Percentiles rank a stretch among this genome's conserved stretches.
These are phyloP conservation scores for Blastobotrys attinorum DNA, from an alignment of 805 yeast species.

Conservation along the genomic window DNA sequence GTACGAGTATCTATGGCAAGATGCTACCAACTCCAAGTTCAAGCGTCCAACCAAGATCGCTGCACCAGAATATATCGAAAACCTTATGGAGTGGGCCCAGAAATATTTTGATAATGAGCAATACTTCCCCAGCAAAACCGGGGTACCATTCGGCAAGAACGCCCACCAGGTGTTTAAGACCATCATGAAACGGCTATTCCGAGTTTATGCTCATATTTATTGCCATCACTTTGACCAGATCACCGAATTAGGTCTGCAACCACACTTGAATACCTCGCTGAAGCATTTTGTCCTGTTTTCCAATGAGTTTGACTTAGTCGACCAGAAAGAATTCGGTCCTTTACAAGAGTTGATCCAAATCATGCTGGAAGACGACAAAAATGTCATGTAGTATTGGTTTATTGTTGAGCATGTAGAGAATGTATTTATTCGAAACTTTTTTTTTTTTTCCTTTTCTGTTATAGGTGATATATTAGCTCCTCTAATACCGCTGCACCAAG, in stretches of 20 bases:
- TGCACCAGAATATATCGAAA: constrained; percentile 93
- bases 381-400: too few species aligned
- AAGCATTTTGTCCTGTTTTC: constrained; percentile 89
- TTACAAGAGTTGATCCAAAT: constrained; percentile 71
- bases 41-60: constrained; percentile 77
- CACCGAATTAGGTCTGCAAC: constrained; percentile 83
- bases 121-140: constrained; percentile 81
- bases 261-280: constrained; percentile 86
- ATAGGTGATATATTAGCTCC: neutral
- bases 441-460: neutral
- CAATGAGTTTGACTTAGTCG: constrained; percentile 72
- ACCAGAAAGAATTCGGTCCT: constrained; percentile 84
- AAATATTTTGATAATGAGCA: constrained; percentile 84
- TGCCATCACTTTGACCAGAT: constrained; percentile 97
- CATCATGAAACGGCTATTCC: constrained; percentile 80
- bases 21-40: constrained; percentile 38
- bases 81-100: constrained; percentile 92
- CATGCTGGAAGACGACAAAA: constrained; percentile 41
- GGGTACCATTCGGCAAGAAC: constrained; percentile 85
- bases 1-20: constrained; percentile 97
- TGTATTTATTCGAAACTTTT: too few species aligned
- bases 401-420: too few species aligned
- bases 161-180: constrained; percentile 75
- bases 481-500: neutral
- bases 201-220: constrained; percentile 95